Evolutionary conservation across 2,329 filamentous ascomycete genomes (phyloP).

Genomic region (Chlorencoelia australis): DNA sequence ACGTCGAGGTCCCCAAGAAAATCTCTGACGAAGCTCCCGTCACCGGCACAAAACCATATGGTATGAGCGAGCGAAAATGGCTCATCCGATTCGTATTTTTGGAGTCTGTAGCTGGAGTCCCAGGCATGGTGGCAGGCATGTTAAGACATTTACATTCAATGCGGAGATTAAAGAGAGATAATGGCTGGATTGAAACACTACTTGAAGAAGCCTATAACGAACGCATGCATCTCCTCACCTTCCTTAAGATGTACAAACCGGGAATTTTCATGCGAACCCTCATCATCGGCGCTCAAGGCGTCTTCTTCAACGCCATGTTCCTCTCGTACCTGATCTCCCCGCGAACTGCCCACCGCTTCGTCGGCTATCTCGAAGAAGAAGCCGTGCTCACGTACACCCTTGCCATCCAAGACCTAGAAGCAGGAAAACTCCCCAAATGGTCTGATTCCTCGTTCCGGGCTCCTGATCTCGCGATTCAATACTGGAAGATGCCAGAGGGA

Average conservation of each 20-base stretch:
- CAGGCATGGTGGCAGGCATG: constrained; percentile 96
- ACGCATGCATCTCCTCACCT: constrained; percentile 85
- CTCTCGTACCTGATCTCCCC: constrained; percentile 79
- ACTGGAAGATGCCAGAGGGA: constrained; percentile 90
- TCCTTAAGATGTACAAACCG: constrained; percentile 82
- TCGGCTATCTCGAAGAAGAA: constrained; percentile 95
- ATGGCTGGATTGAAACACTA: constrained; percentile 91
- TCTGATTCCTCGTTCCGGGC: constrained; percentile 56
- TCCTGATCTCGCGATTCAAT: constrained; percentile 80
- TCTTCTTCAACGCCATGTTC: constrained; percentile 96
- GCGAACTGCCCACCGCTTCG: constrained; percentile 84
- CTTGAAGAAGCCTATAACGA: constrained; percentile 89
- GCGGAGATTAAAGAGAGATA: constrained; percentile 78
- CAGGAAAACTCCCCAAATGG: constrained; percentile 78
- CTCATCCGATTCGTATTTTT: constrained; percentile 84
- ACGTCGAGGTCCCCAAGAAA: constrained; percentile 36
- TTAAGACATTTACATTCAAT: constrained; percentile 79
- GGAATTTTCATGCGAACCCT: constrained; percentile 78
- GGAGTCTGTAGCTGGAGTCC: constrained; percentile 88
- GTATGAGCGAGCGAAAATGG: constrained; percentile 80
- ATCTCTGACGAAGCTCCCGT: constrained; percentile 34
- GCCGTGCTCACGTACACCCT: constrained; percentile 92
- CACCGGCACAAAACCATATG: constrained; percentile 45
- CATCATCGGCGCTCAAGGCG: constrained; percentile 85
- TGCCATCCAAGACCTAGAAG: constrained; percentile 77